Base-by-base conservation (phyloP, 345 rosid species). In the Populus tremula region DNA sequence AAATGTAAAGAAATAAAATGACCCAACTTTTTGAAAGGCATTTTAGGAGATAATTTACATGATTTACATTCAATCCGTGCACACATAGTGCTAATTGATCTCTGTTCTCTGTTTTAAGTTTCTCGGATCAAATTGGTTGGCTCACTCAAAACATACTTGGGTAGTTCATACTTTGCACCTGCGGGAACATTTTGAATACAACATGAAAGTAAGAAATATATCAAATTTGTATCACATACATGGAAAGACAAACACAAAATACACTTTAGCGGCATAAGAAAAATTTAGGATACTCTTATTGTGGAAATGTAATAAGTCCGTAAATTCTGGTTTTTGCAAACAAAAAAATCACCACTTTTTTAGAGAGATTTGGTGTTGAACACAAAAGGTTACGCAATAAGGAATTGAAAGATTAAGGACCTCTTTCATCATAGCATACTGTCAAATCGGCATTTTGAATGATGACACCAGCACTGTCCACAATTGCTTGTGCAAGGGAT, bases 101-200 rank as follows among this genome's bases (percentile, higher is more conserved):
- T n/a, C 33, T 65, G 69, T 45, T 25, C 14, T 43, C 66, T 41
- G 16, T 31, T 62, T 70, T 45, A 78, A 4, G 71, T 47, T 41
- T 85, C 91, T 5, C 67, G 81, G 75, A 93, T 88, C 89, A 94
- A 78, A 82, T 94, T 94, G 38, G 91, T 82, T 0, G 97, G 97
- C 82, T 90, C 94, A 59, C 96, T 90, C 86, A 95, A 79, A 68
- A 93, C 93, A 64, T 91, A 91, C 81, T 83, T 88, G 1, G 98
- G 99, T 31, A 93, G 88, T 82, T 93, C 98, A 41, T 94, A 94
- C 70, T 84, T 90, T 13, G 92, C 97, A 78, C 97, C 97, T 93
- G 85, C 86, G 83, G 83, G n/a, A 71, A n/a, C 67, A 73, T 65
- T 62, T 21, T 23, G 9, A 63, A 72, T 14, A 59, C 13, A 23